phyloP scores from a whole-genome alignment of 2,329 filamentous ascomycete species.

The Nemania sp. region DNA sequence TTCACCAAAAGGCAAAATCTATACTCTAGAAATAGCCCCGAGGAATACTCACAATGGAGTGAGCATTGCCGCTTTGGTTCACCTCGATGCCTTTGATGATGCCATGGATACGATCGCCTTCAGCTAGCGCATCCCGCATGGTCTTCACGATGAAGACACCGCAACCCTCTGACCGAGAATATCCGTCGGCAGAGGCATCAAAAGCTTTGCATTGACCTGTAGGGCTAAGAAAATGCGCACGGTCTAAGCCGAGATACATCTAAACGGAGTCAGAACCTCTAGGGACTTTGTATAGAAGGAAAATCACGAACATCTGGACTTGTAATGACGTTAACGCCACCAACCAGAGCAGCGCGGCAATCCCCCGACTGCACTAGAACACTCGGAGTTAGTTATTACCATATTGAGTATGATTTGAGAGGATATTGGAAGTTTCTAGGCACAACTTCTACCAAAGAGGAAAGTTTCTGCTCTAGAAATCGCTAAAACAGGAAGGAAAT shows the following conservation, averaged over 20 bases:
- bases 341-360: constrained; percentile 30
- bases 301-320: constrained; percentile 35
- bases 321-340: constrained; percentile 36
- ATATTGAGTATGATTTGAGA: no score
- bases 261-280: background rate
- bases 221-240: constrained; percentile 35
- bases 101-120: constrained; percentile 34
- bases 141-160: constrained; percentile 33
- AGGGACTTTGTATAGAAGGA: background rate
- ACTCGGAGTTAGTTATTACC: no score
- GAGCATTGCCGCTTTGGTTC: constrained; percentile 38
- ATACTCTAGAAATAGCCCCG: no score
- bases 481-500: no score
- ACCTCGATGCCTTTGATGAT: constrained; percentile 33
- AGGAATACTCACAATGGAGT: no score
- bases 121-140: constrained; percentile 31
- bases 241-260: constrained; percentile 37
- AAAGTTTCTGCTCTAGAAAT: no score
- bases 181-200: constrained; percentile 37
- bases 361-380: constrained; percentile 26
- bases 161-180: constrained; percentile 37
- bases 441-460: no score
- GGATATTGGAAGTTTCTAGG: no score
- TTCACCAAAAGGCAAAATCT: no score
- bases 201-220: constrained; percentile 37